Evolutionary conservation across 2,329 filamentous ascomycete genomes (phyloP), one percentile per base, ranked within the genome.

Genomic region (Teratosphaeria epicoccoides): DNA sequence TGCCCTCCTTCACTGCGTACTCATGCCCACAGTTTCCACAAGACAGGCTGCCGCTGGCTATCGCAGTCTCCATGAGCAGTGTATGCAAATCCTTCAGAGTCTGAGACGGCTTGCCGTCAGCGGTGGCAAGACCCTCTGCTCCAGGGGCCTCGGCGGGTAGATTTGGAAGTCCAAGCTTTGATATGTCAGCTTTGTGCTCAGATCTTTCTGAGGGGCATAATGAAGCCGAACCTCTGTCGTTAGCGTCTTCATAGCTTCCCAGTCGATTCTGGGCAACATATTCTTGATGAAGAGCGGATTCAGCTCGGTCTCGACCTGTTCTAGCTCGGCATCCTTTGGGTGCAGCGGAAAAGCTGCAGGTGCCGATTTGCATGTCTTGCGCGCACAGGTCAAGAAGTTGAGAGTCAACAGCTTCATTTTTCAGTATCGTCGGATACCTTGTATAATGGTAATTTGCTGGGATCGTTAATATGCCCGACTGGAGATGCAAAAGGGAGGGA

Each of bases 381-480:
- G 86, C 56, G 93, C 91, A 76, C 93, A 98, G 63, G 88, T 93
- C 59, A 97, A 76, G 72, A 98, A 98, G 73, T 97, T 97, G 64
- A 95, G 84, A 55, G 89, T 96, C 49, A 97, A 81, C 57, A 97
- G 76, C 71, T 97, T 97, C 93, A 98, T 98, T 33, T 43, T 55
- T 46, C 46, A n/a, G n/a, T n/a, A n/a, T n/a, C n/a, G n/a, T n/a
- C n/a, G n/a, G n/a, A n/a, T n/a, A n/a, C n/a, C n/a, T n/a, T n/a
- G n/a, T n/a, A n/a, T n/a, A n/a, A n/a, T n/a, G n/a, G n/a, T n/a
- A n/a, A n/a, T n/a, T n/a, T n/a, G n/a, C n/a, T n/a, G n/a, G n/a
- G n/a, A 20, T 2, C n/a, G 6, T 22, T 40, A 17, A 40, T 40
- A 17, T 40, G n/a, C 26, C 9, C 9, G 12, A 28, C 26, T 40